Base-by-base conservation (phyloP, 495 filamentous ascomycete genomes). In the Zalerion maritima region DNA sequence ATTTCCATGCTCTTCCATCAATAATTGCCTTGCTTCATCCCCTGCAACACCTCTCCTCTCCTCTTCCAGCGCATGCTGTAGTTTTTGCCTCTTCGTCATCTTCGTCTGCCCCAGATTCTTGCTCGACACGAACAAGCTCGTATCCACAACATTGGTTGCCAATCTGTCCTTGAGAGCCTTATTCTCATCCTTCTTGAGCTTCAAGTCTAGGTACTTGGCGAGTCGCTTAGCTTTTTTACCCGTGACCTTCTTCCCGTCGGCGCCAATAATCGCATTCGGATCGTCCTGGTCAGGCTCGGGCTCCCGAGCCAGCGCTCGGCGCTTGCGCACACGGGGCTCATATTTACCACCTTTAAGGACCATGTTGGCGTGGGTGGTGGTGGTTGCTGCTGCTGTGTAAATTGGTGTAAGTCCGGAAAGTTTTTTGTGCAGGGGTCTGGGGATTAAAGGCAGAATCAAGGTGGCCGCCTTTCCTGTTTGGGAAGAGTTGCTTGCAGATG, bases 131-230 rank as follows among this genome's bases (percentile, higher is more conserved):
- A 92, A 73, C 12, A 78, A 58, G 20, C 69, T 79, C 10, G 82
- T 92, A 45, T 96, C 85, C 28, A 89, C 70, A 42, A 78, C 86
- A 8, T 71, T 61, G 23, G 67, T 60, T 16, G 80, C 75, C 4
- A 97, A 62, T 47, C 84, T 83, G 49, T 80, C 80, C 28, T 94
- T 66, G 12, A 97, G 57, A 30, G 74, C 79, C 6, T 79, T 55
- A 47, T 84, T 93, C 44, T 96, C 89, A 46, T 97, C 89, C 50
- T 94, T 96, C 46, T 69, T 78, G 5, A 96, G 59, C 63, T 97
- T 97, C 28, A 64, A 89, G 44, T 94, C 87, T 61, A 99, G 92
- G 47, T 99, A 99, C 47, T 94, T 94, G 35, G 94, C 84, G 19
- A 99, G 58, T 21, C 89, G 67, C 57, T 94, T 96, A 31, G 82